A percentile compares a stretch with the other conserved stretches of the same genome.
Conservation (phyloP, 352 stramenopile species). For the Globisporangium splendens region DNA sequence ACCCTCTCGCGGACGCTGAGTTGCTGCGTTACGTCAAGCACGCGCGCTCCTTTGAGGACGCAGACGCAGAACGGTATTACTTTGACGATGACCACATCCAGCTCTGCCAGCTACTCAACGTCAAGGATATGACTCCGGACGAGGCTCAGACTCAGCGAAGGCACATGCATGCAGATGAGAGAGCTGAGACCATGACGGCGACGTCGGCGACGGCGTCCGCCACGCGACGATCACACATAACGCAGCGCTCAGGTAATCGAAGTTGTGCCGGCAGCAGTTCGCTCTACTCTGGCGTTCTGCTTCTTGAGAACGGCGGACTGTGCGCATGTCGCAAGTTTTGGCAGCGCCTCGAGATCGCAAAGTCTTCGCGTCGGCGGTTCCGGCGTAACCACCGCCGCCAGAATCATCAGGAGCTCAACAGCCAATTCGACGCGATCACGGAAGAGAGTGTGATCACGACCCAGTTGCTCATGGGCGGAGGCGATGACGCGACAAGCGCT, state of each 20-base stretch:
- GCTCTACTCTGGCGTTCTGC: slow-evolving; percentile 1
- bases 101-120: slow-evolving; percentile 14
- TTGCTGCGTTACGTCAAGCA: slow-evolving; percentile 41
- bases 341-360: slow-evolving; percentile 13
- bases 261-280: background rate
- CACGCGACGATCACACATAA: slow-evolving; percentile 3
- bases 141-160: background rate
- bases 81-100: slow-evolving; percentile 26
- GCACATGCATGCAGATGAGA: background rate
- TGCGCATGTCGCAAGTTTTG: slow-evolving; percentile 18
- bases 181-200: background rate
- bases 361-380: slow-evolving; percentile 11
- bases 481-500: background rate
- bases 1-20: slow-evolving; percentile 43
- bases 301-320: slow-evolving; percentile 11
- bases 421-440: slow-evolving; percentile 7
- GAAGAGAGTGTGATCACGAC: slow-evolving; percentile 17
- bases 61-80: slow-evolving; percentile 4
- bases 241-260: background rate
- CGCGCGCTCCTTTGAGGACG: slow-evolving; percentile 14
- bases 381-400: slow-evolving; percentile 5
- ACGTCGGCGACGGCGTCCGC: background rate
- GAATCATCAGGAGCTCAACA: background rate
- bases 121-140: background rate
- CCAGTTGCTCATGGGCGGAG: slow-evolving; percentile 7